Evolutionary conservation across 2,329 filamentous ascomycete species (phyloP), one percentile per base, ranked within the genome.

Genomic region (Beauveria pseudobassiana): DNA sequence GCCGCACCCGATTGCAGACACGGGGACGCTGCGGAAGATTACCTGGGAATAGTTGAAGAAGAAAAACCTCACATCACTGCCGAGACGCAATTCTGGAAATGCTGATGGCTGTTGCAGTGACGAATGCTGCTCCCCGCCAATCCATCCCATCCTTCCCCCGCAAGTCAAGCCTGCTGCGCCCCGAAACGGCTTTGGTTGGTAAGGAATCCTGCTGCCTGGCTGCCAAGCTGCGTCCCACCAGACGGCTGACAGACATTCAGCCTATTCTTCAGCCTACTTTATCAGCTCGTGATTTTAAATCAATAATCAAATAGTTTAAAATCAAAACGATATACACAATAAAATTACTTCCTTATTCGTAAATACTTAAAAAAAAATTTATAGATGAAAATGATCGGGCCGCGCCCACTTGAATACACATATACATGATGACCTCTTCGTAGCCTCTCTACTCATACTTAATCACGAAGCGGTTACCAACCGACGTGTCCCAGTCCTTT

Each of bases 401-500:
- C 3, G 3, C 28, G 45, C 20, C 55, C 38, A 28, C 42, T 54
- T 49, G 22, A 12, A 53, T 54, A 46, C 58, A 26, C 8, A 20
- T 28, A 24, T 38, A 8, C 43, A 26, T 26, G 6, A 14, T 20
- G 49, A 22, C 14, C 30, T n/a, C 38, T 42, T 16, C 51, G 10
- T 38, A 6, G 12, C 34, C 12, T 16, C 34, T 34, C 58, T 64
- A 56, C 46, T 43, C 59, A 57, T 83, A 84, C 43, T 68, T 67
- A 54, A 84, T 77, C n/a, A 69, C 67, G 63, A 85, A 81, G 1
- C 72, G 60, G 0, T 69, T 67, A 12, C 79, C 75, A 66, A 78
- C 74, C 24, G 69, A 67, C 1, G 71, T 67, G 28, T 84, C 81
- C 70, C 80, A 85, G 54, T 84, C 79, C 4, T 69, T 70, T 2